Evolutionary conservation across 352 stramenopile genomes (phyloP), one percentile per base, ranked within the genome.

Genomic region (Phytophthora uliginosa): DNA sequence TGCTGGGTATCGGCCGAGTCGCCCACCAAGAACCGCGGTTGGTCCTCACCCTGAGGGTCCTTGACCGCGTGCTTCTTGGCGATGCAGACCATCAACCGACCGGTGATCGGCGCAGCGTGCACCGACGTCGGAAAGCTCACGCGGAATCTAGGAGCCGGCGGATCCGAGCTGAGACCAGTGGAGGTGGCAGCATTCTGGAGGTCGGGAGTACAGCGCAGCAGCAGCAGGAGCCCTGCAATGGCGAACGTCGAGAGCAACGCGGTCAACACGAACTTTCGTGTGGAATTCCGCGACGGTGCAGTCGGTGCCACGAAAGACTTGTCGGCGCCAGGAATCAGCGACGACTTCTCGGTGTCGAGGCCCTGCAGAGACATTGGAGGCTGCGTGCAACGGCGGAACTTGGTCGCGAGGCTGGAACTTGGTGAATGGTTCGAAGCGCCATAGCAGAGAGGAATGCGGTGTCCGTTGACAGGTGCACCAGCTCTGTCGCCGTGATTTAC

Each of bases 31-130:
- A 89, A 78, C 10, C 84, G 80, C 59, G 84, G 84, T 56, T 90
- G 80, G 66, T 91, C 82, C 17, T 87, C 62, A 13, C 76, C 79
- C 51, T 84, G 67, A 20, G 80, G 71, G 54, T 89, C 80, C 6
- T 81, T 59, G 20, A 90, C 82, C 0, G 72, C 76, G n/a, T 76
- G 61, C 56, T 78, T 76, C 63, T 79, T 85, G 70, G 82, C 84
- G 8, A 92, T 78, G 24, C 82, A 90, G 45, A 92, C 55, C 74
- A 92, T 72, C 60, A 92, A 74, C 10, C 84, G 80, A 45, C 84
- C 84, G 2, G 84, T 92, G 33, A 92, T 73, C 13, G 82, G 80
- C 13, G 70, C 63, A 28, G 28, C 36, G 42, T 82, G 79, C 22
- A 76, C 62, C 0, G 22, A 63, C n/a, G 72, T 55, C 50, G 79